Base-by-base conservation (phyloP, 768 basidiomycete species). In the Lactarius quietus region DNA sequence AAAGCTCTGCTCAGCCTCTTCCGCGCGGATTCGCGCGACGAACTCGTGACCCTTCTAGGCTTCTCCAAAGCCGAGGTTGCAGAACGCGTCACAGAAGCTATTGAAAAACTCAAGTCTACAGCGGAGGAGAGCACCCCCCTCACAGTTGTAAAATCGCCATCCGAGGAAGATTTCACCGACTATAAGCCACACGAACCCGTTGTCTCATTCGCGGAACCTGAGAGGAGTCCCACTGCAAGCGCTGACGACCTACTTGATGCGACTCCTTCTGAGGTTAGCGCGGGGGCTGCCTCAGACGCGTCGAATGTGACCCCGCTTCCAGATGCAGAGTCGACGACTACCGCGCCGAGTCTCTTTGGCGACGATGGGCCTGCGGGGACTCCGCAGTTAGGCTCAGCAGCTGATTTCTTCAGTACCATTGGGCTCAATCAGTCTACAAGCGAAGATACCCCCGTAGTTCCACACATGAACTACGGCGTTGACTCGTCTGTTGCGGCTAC, bases 401-500 rank as follows among this genome's bases (percentile, higher is more conserved):
- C 84, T 6, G 94, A 98, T 75, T 98, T 98, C 79, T 98, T 97
- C 82, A 91, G 85, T 67, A 88, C 85, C 33, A 88, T 92, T 72
- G 85, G 84, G 43, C 77, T 83, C 14, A 78, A 80, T 1, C 81
- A 83, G 57, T 79, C 79, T 17, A 77, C 77, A 18, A 78, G 73
- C 54, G 78, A 77, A 55, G 70, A 72, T 29, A 74, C 75, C 45
- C 74, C 76, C 39, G 81, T 92, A 60, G 83, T 95, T 6, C 94
- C 93, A 0, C 93, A 93, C 69, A 86, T 83, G 57, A 90, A 87
- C 70, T 90, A 92, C 64, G 84, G 83, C 5, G 75, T 89, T 36
- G 94, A 94, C 72, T 95, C 95, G 0, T 94, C 92, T 2, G 94
- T 95, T 17, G 96, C 95, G 23, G 96, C 96, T 0, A 99, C 96